These are phyloP conservation scores for Cicer chorassanicum DNA, from an alignment of 306 rosid species.

Conservation along the genomic window DNA sequence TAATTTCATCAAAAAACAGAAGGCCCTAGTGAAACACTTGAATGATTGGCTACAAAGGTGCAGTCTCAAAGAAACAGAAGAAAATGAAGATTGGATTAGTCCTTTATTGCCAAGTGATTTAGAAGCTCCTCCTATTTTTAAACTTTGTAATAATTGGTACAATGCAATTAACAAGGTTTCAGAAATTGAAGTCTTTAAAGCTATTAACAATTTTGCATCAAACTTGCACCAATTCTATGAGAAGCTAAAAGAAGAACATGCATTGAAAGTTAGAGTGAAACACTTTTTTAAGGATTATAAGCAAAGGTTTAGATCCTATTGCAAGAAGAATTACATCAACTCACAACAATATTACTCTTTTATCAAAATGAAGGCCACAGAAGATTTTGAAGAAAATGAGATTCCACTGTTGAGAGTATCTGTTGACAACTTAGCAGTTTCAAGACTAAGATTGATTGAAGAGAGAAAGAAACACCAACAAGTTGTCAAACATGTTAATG, in stretches of 20 bases:
- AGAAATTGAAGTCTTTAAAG: slow-evolving; percentile 31
- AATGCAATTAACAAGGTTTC: slow-evolving; percentile 44
- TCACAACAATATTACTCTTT: not conserved
- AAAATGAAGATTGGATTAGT: slow-evolving; percentile 16
- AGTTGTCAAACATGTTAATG: slow-evolving; percentile 41
- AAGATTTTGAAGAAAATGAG: slow-evolving; percentile 5
- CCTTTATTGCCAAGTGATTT: slow-evolving; percentile 33
- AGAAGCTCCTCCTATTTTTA: slow-evolving; percentile 43
- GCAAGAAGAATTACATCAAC: slow-evolving; percentile 11
- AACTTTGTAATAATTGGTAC: slow-evolving; percentile 46
- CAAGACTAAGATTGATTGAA: slow-evolving; percentile 41
- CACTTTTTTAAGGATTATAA: slow-evolving; percentile 39
- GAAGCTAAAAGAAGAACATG: slow-evolving; percentile 48
- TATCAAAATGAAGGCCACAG: slow-evolving; percentile 20
- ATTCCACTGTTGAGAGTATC: slow-evolving; percentile 20
- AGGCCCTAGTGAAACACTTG: slow-evolving; percentile 47
- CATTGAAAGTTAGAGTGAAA: slow-evolving; percentile 30
- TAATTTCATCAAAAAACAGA: slow-evolving; percentile 43
- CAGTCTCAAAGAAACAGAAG: slow-evolving; percentile 36
- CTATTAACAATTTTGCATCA: slow-evolving; percentile 45
- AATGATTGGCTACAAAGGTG: slow-evolving; percentile 48
- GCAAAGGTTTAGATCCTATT: slow-evolving; percentile 23
- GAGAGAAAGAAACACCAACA: slow-evolving; percentile 36
- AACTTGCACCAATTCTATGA: slow-evolving; percentile 44
- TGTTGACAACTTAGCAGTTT: slow-evolving; percentile 19